Evolutionary conservation across 768 basidiomycete genomes (phyloP).

Genomic region (Hypholoma sublateritium): DNA sequence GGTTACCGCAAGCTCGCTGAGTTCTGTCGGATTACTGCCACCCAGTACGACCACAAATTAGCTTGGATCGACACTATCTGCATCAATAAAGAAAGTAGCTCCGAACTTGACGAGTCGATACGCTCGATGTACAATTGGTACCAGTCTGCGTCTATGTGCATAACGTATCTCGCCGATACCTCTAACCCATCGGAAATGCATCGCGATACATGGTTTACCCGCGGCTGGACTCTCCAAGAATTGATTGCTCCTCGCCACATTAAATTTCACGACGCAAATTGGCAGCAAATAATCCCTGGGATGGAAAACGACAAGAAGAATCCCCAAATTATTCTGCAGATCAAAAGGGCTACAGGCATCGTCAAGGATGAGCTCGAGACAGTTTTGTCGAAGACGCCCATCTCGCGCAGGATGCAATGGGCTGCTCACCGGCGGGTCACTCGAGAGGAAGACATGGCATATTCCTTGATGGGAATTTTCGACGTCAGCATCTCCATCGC

Average conservation of each 20-base stretch:
- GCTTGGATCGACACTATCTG: conserved; percentile 4
- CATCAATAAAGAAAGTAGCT: conserved; percentile 7
- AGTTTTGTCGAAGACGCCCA: background rate
- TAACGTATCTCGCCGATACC: conserved; percentile 3
- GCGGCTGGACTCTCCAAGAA: conserved; percentile 6
- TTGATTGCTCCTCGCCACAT: background rate
- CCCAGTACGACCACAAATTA: background rate
- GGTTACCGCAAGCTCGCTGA: background rate
- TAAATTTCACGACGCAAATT: background rate
- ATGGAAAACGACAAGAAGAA: background rate
- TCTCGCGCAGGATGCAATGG: conserved; percentile 3
- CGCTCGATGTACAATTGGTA: conserved; percentile 9
- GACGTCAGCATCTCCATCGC: background rate
- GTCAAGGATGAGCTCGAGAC: background rate
- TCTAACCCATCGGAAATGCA: background rate
- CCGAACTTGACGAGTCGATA: conserved; percentile 7
- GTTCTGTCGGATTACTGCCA: background rate
- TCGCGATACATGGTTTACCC: background rate
- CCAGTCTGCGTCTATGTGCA: background rate
- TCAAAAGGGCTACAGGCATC: background rate
- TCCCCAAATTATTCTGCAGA: background rate
- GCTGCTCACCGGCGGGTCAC: conserved; percentile 1
- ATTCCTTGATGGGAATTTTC: background rate
- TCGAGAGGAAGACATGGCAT: background rate
- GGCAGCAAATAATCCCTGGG: background rate